Evolutionary conservation across 768 basidiomycete species (phyloP).

Genomic region (Lentinula sp.): DNA sequence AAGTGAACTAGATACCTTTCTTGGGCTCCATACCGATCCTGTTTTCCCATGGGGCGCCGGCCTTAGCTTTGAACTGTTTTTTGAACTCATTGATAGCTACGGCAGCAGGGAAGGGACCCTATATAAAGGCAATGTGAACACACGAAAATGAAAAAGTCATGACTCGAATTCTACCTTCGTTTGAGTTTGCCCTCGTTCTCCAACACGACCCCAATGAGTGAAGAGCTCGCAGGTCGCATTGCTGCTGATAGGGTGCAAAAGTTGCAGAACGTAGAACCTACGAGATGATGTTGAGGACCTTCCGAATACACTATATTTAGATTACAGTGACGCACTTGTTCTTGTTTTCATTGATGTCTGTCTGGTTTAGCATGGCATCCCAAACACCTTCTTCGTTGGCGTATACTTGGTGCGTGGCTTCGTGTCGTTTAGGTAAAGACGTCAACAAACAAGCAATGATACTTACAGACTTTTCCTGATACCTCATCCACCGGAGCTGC

Average conservation of each 20-base stretch:
- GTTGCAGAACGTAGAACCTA: constrained; percentile 56
- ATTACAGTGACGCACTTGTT: constrained; percentile 38
- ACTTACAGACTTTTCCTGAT: constrained; percentile 41
- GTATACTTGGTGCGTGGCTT: constrained; percentile 50
- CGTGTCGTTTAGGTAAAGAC: neutral
- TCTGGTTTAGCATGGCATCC: constrained; percentile 63
- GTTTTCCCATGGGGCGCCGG: constrained; percentile 42
- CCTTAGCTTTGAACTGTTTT: constrained; percentile 54
- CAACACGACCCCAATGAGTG: constrained; percentile 60
- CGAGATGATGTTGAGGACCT: neutral
- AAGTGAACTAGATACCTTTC: constrained; percentile 28
- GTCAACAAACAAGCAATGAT: neutral
- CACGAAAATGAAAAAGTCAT: neutral
- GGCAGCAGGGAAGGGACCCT: constrained; percentile 42
- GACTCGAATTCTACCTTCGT: constrained; percentile 28
- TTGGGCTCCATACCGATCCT: constrained; percentile 45
- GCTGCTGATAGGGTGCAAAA: constrained; percentile 43
- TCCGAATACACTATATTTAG: neutral
- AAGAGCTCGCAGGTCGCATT: constrained; percentile 29
- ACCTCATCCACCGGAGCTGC: constrained; percentile 49
- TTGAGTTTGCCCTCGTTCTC: constrained; percentile 46
- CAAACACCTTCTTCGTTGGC: constrained; percentile 32
- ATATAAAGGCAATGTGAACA: neutral
- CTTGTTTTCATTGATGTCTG: constrained; percentile 49
- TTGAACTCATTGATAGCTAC: constrained; percentile 47